Conservation (phyloP, 257 asterid species). For the Leonotis leonurus region DNA sequence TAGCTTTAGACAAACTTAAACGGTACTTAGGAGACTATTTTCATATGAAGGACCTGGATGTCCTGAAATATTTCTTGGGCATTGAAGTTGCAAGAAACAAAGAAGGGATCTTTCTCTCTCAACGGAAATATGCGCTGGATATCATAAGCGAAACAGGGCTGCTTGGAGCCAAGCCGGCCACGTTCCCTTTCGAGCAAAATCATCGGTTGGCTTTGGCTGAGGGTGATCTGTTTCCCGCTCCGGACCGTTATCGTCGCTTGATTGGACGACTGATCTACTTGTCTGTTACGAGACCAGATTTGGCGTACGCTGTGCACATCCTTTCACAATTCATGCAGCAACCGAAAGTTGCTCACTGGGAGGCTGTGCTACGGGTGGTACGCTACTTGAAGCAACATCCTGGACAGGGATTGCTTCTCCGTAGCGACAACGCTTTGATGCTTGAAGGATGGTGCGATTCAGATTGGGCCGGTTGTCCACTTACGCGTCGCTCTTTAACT, state of each 20-base stretch:
- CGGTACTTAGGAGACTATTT: background rate
- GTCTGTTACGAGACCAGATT: background rate
- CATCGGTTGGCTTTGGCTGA: background rate
- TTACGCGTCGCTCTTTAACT: background rate
- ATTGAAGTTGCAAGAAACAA: background rate
- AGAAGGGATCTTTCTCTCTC: background rate
- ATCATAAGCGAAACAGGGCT: background rate
- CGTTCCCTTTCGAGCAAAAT: background rate
- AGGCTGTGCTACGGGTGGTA: background rate
- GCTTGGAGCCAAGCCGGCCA: background rate
- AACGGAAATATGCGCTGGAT: background rate
- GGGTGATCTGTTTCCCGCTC: background rate
- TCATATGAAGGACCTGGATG: constrained; percentile 11
- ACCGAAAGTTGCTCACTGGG: background rate
- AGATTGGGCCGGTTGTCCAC: background rate
- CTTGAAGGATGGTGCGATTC: background rate
- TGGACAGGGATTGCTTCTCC: background rate
- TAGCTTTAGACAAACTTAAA: background rate
- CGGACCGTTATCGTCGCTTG: background rate
- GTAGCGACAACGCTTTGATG: background rate
- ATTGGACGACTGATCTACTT: background rate
- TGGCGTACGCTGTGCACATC: background rate
- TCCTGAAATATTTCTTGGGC: constrained; percentile 1
- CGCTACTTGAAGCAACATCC: background rate
- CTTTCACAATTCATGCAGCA: background rate